Evolutionary conservation across 495 filamentous ascomycete genomes (phyloP).

Genomic region (Echria macrotheca): DNA sequence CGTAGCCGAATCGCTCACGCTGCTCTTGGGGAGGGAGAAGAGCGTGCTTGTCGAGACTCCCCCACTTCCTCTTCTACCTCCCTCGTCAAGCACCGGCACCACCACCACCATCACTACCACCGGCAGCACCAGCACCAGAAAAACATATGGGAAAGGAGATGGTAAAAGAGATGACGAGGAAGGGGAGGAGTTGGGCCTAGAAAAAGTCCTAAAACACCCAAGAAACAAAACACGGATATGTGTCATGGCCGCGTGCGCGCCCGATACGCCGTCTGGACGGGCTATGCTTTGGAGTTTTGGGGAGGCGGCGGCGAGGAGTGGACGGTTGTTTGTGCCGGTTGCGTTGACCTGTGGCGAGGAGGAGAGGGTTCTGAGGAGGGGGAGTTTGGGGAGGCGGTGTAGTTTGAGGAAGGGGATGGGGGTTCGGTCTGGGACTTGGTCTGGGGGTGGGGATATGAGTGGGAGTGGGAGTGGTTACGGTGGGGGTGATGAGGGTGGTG

Average conservation of each 20-base stretch:
- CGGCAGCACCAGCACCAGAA: too few relatives aligned
- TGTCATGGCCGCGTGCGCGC: constrained; percentile 17
- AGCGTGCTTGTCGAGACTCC: constrained; percentile 19
- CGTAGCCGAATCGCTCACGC: constrained; percentile 22
- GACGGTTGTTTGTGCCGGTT: constrained; percentile 18
- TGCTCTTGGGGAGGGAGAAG: constrained; percentile 23
- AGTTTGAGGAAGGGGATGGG: constrained; percentile 9
- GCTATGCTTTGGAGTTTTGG: constrained; percentile 12
- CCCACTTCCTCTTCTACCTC: neutral
- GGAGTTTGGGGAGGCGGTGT: constrained; percentile 17
- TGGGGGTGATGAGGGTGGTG: too few relatives aligned
- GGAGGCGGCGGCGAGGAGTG: constrained; percentile 11
- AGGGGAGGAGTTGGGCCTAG: too few relatives aligned
- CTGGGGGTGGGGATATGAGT: neutral
- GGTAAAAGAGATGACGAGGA: too few relatives aligned
- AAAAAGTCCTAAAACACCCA: constrained; percentile 14
- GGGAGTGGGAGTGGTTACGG: too few relatives aligned
- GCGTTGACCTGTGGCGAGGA: constrained; percentile 15
- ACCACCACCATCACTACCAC: too few relatives aligned
- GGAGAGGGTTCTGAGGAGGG: constrained; percentile 11
- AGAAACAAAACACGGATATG: constrained; percentile 12
- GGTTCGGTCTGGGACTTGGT: neutral
- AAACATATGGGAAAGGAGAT: too few relatives aligned
- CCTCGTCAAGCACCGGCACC: too few relatives aligned
- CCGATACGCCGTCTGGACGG: constrained; percentile 18